phyloP scores from a whole-genome alignment of 177 flowering plant genomes.

The Vitis hybrid region DNA sequence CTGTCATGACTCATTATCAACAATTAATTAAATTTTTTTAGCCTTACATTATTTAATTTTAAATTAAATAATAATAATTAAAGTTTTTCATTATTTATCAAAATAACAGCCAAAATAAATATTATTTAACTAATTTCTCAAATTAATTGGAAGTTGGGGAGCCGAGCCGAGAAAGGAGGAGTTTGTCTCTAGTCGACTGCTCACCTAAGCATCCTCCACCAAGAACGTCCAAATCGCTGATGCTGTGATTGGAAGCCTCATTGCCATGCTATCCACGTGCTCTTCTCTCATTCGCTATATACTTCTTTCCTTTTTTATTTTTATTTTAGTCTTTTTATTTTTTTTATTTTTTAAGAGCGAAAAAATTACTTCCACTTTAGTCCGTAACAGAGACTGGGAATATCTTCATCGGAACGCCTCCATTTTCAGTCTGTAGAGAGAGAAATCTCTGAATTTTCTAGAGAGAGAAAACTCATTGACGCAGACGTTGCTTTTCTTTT shows the following conservation, averaged over 20 bases:
- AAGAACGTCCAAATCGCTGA: slow-evolving; percentile 38
- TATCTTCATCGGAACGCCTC: slow-evolving; percentile 30
- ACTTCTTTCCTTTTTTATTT: not conserved
- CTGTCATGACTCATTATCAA: too few species aligned
- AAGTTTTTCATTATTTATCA: too few species aligned
- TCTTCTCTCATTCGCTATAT: slow-evolving; percentile 4
- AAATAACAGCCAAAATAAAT: too few species aligned
- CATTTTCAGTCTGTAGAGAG: not conserved
- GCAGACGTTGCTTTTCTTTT: not conserved
- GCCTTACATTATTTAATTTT: too few species aligned
- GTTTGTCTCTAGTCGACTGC: slow-evolving; percentile 7
- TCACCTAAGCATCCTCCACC: slow-evolving; percentile 15
- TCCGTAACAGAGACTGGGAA: slow-evolving; percentile 28
- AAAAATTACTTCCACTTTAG: slow-evolving; percentile 6
- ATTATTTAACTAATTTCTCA: too few species aligned
- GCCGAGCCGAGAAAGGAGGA: slow-evolving; percentile 8
- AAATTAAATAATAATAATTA: too few species aligned
- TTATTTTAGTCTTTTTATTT: not conserved
- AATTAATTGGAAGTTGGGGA: not conserved
- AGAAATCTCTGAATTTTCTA: not conserved
- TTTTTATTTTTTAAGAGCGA: not conserved
- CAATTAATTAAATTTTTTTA: too few species aligned
- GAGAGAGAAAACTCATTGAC: not conserved
- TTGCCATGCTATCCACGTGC: slow-evolving; percentile 39
- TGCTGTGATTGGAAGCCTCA: slow-evolving; percentile 8